Conservation (phyloP, 192 early-diverging fungal species). For the Rhizoclosmatium sp. region DNA sequence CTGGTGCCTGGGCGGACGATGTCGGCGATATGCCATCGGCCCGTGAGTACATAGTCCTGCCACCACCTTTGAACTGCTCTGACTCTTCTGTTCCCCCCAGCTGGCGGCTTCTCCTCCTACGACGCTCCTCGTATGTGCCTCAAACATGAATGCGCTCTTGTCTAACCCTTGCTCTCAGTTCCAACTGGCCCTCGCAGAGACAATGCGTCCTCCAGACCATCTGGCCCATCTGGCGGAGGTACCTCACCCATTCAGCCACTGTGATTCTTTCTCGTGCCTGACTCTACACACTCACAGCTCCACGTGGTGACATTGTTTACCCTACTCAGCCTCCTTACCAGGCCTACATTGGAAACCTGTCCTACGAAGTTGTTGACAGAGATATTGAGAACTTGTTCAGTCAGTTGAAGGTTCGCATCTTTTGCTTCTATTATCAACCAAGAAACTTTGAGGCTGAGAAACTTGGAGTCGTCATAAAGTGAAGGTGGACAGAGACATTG, state of each 20-base stretch:
- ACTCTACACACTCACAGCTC: not conserved
- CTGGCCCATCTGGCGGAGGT: too few species aligned
- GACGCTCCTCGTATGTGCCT: slow-evolving; percentile 18
- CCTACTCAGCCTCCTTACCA: slow-evolving; percentile 90
- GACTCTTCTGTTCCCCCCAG: not conserved
- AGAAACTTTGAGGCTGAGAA: too few species aligned
- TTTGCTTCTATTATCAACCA: not conserved
- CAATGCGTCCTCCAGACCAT: not conserved
- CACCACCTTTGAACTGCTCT: too few species aligned
- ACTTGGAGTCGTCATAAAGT: too few species aligned
- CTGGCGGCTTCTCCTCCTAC: slow-evolving; percentile 3
- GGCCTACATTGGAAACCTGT: slow-evolving; percentile 89
- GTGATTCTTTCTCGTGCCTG: too few species aligned
- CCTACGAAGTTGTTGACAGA: slow-evolving; percentile 81
- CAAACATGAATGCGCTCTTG: not conserved
- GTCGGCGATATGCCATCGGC: slow-evolving; percentile 86
- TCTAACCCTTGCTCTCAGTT: not conserved
- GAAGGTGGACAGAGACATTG: too few species aligned
- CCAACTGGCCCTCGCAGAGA: slow-evolving; percentile 30
- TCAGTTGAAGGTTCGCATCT: slow-evolving; percentile 64
- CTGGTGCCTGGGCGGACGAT: slow-evolving; percentile 90
- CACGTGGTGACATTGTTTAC: slow-evolving; percentile 49
- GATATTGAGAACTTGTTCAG: slow-evolving; percentile 79
- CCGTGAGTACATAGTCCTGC: slow-evolving; percentile 60
- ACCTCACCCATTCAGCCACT: too few species aligned